These are phyloP conservation scores for Microsporum audouinii DNA, from an alignment of 2,329 filamentous ascomycete genomes.

Conservation along the genomic window DNA sequence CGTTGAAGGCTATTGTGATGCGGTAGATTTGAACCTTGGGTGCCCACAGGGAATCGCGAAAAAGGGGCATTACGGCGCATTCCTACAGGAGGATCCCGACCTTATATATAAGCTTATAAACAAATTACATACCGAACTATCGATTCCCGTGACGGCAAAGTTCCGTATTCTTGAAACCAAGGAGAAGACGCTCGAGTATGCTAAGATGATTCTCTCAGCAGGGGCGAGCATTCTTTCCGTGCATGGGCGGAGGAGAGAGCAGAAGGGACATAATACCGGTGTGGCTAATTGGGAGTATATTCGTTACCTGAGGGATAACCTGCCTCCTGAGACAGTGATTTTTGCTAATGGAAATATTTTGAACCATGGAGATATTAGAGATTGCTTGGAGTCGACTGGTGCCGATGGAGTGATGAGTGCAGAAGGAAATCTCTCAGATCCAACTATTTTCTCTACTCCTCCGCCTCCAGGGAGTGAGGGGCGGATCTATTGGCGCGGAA, in stretches of 20 bases:
- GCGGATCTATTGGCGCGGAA: constrained; percentile 66
- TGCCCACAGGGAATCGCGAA: constrained; percentile 93
- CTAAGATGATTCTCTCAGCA: constrained; percentile 70
- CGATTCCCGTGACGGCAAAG: constrained; percentile 85
- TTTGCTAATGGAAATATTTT: constrained; percentile 96
- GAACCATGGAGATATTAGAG: constrained; percentile 62
- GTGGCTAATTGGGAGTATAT: constrained; percentile 86
- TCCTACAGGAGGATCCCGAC: constrained; percentile 84
- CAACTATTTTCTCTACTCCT: constrained; percentile 64
- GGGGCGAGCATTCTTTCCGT: constrained; percentile 90
- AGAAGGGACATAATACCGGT: constrained; percentile 92
- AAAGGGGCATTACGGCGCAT: constrained; percentile 84
- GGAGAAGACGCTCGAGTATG: constrained; percentile 80
- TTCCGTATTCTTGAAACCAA: constrained; percentile 79
- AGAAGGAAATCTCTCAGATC: constrained; percentile 88
- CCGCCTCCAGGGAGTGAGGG: constrained; percentile 55
- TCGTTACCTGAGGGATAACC: constrained; percentile 64
- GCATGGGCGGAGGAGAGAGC: constrained; percentile 76
- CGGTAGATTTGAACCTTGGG: constrained; percentile 87
- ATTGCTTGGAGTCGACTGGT: constrained; percentile 70
- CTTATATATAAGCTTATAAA: constrained; percentile 74
- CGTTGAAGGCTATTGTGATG: constrained; percentile 81
- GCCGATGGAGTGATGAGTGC: constrained; percentile 93
- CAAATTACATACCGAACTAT: constrained; percentile 64
- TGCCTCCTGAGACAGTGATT: constrained; percentile 79